A percentile compares a stretch with the other conserved stretches of the same genome.
Evolutionary conservation across 805 yeast genomes (phyloP).

Genomic region (Zygosaccharomyces gambellarensis): DNA sequence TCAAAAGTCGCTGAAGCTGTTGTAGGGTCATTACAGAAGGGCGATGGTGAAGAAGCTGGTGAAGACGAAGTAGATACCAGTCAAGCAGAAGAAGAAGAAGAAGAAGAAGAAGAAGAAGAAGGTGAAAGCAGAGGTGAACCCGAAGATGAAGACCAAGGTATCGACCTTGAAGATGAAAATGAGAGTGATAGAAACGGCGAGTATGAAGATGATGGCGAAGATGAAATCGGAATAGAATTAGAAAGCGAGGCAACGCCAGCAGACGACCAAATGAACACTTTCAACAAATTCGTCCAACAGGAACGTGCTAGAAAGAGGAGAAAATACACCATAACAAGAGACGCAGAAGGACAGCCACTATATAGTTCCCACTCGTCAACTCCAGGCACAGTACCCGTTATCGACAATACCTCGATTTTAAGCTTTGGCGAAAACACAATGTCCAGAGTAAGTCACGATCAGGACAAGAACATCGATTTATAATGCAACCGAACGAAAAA

Average conservation of each 20-base stretch:
- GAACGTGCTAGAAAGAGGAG: slow-evolving; percentile 18
- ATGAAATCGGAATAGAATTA: not conserved
- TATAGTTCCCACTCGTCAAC: slow-evolving; percentile 1
- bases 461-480: slow-evolving; percentile 13
- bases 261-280: slow-evolving; percentile 23
- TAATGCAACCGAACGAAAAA: not conserved
- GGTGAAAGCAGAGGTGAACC: not conserved
- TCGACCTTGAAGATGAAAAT: not conserved
- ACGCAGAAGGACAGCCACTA: not conserved
- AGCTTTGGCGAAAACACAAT: slow-evolving; percentile 30
- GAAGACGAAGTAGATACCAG: slow-evolving; percentile 3
- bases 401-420: slow-evolving; percentile 18
- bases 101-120: not conserved
- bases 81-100: not conserved
- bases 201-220: not conserved
- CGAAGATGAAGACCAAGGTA: not conserved
- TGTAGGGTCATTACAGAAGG: slow-evolving; percentile 22
- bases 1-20: slow-evolving; percentile 28
- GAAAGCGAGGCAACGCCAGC: not conserved
- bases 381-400: slow-evolving; percentile 11
- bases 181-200: not conserved
- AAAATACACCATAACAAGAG: slow-evolving; percentile 12
- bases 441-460: slow-evolving; percentile 27
- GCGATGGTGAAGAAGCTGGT: slow-evolving; percentile 1
- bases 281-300: slow-evolving; percentile 26